Conservation (phyloP, 257 asterid genomes). For the Fraxinus anomala region DNA sequence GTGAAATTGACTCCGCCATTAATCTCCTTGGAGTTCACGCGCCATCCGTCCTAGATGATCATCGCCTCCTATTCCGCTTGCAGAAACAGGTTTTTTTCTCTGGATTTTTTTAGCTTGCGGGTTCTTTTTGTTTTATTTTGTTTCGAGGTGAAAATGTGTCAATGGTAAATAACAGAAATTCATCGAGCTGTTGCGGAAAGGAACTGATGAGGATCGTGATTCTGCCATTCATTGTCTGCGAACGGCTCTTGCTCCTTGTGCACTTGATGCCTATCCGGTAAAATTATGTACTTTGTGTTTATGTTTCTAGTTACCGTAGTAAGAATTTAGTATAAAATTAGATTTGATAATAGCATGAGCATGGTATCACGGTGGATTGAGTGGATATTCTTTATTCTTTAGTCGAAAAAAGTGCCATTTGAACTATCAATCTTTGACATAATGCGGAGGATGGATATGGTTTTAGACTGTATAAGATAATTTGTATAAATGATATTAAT, state of each 20-base stretch:
- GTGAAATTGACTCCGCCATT: slow-evolving; percentile 77
- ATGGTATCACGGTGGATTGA: not conserved
- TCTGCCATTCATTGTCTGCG: slow-evolving; percentile 78
- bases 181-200: slow-evolving; percentile 85
- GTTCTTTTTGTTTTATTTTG: slow-evolving; percentile 6
- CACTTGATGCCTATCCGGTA: slow-evolving; percentile 96
- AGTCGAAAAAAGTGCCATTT: not conserved
- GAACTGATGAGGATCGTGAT: slow-evolving; percentile 75
- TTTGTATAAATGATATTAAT: not conserved
- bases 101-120: not conserved
- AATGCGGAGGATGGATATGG: not conserved
- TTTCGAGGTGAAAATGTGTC: not conserved
- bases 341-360: not conserved
- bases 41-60: slow-evolving; percentile 76
- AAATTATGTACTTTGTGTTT: slow-evolving; percentile 11
- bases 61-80: slow-evolving; percentile 86
- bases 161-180: slow-evolving; percentile 67
- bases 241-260: slow-evolving; percentile 88
- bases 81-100: slow-evolving; percentile 43
- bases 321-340: not conserved
- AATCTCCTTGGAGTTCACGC: slow-evolving; percentile 67
- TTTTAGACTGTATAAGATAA: not conserved
- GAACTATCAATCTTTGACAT: not conserved
- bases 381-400: not conserved
- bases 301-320: not conserved